Conservation (phyloP, 176 grass and related monocot genomes). For the Oryza coarctata region DNA sequence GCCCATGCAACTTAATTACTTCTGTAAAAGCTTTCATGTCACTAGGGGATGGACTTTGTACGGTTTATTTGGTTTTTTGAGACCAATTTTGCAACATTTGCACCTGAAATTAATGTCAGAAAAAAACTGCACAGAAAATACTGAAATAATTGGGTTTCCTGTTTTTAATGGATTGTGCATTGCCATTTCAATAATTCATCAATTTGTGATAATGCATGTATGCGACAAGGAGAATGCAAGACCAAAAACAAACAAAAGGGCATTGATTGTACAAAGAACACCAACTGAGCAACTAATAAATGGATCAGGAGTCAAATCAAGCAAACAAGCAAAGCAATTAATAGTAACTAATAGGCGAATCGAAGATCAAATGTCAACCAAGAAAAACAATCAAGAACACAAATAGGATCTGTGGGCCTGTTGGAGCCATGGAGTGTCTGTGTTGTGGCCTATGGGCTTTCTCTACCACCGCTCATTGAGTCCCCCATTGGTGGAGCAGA, state of each 20-base stretch:
- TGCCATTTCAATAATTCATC: background rate
- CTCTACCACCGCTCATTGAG: background rate
- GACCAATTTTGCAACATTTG: background rate
- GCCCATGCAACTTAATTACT: background rate
- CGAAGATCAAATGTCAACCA: background rate
- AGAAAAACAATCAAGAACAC: background rate
- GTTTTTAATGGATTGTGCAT: background rate
- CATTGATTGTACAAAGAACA: background rate
- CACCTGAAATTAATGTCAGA: background rate
- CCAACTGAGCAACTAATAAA: background rate
- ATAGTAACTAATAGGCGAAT: background rate
- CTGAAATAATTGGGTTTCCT: background rate
- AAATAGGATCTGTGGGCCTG: background rate
- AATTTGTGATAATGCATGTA: background rate
- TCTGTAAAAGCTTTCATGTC: slow-evolving; percentile 19
- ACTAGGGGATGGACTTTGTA: background rate
- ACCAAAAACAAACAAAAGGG: background rate
- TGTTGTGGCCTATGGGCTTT: background rate
- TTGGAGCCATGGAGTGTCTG: background rate
- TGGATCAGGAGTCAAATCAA: background rate
- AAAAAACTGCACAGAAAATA: background rate
- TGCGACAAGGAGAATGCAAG: background rate
- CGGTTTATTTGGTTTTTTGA: background rate
- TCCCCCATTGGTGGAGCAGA: background rate
- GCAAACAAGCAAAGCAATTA: background rate